phyloP scores from a whole-genome alignment of 164 flowering plant genomes.

The Piper betle region DNA sequence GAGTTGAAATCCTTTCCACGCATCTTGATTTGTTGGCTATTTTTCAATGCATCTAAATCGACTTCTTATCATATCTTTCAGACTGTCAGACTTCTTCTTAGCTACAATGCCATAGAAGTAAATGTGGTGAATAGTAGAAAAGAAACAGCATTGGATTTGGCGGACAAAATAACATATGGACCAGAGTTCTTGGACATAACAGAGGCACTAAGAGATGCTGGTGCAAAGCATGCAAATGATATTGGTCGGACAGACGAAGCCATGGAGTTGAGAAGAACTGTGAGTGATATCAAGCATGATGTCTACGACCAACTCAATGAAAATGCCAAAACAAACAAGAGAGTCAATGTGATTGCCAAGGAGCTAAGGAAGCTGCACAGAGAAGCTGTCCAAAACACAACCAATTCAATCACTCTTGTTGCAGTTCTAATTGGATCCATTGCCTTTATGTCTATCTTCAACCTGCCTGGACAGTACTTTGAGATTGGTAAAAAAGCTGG shows the following conservation, averaged over 20 bases:
- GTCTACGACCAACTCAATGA: slow-evolving; percentile 77
- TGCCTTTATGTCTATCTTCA: slow-evolving; percentile 86
- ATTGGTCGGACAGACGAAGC: slow-evolving; percentile 57
- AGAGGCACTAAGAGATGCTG: slow-evolving; percentile 66
- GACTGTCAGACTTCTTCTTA: slow-evolving; percentile 53
- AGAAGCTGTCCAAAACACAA: slow-evolving; percentile 80
- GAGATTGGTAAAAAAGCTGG: slow-evolving; percentile 35
- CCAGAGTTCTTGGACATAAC: slow-evolving; percentile 49
- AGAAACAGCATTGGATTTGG: slow-evolving; percentile 92
- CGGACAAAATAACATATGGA: slow-evolving; percentile 77
- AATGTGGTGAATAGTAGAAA: slow-evolving; percentile 62
- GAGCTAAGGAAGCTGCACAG: slow-evolving; percentile 80
- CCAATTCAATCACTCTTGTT: slow-evolving; percentile 79
- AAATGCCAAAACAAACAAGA: slow-evolving; percentile 60
- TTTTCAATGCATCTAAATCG: too few species aligned
- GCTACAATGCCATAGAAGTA: slow-evolving; percentile 44
- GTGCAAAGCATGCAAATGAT: slow-evolving; percentile 72
- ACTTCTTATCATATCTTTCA: slow-evolving; percentile 14
- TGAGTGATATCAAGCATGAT: slow-evolving; percentile 89
- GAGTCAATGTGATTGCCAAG: slow-evolving; percentile 80
- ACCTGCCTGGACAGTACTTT: slow-evolving; percentile 70
- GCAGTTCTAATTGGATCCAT: slow-evolving; percentile 88
- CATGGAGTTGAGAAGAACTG: slow-evolving; percentile 75
- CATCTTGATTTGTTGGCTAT: too few species aligned
- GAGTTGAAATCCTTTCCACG: neutral